Base-by-base conservation (phyloP, 179 eudicot species). In the Nepenthes alata region DNA sequence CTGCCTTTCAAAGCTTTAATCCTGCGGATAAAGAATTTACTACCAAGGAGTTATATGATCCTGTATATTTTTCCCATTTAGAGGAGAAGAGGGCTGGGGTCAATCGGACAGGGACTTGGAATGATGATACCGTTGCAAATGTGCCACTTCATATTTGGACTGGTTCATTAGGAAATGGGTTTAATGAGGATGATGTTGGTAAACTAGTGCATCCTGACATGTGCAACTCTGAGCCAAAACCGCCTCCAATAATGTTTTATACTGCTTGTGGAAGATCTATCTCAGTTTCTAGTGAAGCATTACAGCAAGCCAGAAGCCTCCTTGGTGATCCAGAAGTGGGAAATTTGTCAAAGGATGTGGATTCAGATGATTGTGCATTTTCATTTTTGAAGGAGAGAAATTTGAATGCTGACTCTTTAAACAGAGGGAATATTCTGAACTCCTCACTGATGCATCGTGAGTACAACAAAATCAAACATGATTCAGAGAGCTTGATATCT, bases 211-310 rank as follows among this genome's bases (percentile, higher is more conserved):
- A 53, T 37, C 59, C 83, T 63, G 70, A 61, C 0, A 63, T 60
- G 63, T 61, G 36, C 48, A 38, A 37, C 51, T 53, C 70, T 58
- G 44, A 74, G 38, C 37, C 70, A 16, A 77, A 77, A 75, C 70
- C 76, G 47, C 75, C 96, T 66, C 81, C 85, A 49, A 70, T 91
- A 57, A 84, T 81, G 77, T 89, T 91, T 72, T 78, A 81, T 12
- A 88, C 91, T 67, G 98, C 95, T 25, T 87, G 96, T 59, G 98
- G 98, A 59, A 81, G 91, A 69, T 86, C 89, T 47, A 74, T 90
- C 58, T 83, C 93, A 48, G 96, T 90, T 69, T 90, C 97, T 54
- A 67, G 76, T 66, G 88, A 83, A 76, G 93, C 97, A 55, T 72
- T 90, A 77, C 74, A 79, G 74, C 95, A 95, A 55, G 98, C 98